Base-by-base conservation (phyloP, 352 stramenopile genomes). In the Phytophthora aleatoria region DNA sequence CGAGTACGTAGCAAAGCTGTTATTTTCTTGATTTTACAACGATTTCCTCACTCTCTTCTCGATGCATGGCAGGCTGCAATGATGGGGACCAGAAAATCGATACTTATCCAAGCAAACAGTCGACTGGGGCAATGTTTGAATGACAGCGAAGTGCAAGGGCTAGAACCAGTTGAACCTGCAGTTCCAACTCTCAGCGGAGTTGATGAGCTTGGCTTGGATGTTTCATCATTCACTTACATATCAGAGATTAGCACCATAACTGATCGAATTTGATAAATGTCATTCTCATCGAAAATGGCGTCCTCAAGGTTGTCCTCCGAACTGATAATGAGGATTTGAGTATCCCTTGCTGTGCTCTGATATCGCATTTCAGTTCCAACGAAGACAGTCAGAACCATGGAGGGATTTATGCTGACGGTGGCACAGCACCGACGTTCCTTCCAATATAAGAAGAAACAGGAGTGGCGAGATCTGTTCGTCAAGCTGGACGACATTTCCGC, bases 401-500 rank as follows among this genome's bases (percentile, higher is more conserved):
- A 90, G 42, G 81, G 73, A 9, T 68, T 77, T 47, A 63, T 89
- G 10, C 64, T 80, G n/a, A 74, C 69, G 0, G 59, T 81, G 28
- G 70, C 74, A 10, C 35, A 67, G 16, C 63, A 61, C 7, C 48
- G 45, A 11, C 55, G 30, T 15, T 47, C 41, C n/a, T 12, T 67
- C 8, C 36, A 61, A 30, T 20, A 20, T 20, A 61, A 54, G 55
- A 70, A 67, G 24, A 69, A 54, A 44, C 79, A 81, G 36, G 42
- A 64, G 12, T 91, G 83, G 83, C 65, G 74, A 24, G 76, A 73
- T 4, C 54, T 83, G 27, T 88, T 79, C 33, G 42, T 90, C 57
- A 89, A 85, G 58, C 65, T 84, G 6, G 81, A 89, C 56, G 81
- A 90, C 43, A 87, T 90, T 36, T 85, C 83, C 5, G 83, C 75